These are phyloP conservation scores for Penicillium sp. DNA, from an alignment of 2,329 filamentous ascomycete genomes.

Conservation along the genomic window DNA sequence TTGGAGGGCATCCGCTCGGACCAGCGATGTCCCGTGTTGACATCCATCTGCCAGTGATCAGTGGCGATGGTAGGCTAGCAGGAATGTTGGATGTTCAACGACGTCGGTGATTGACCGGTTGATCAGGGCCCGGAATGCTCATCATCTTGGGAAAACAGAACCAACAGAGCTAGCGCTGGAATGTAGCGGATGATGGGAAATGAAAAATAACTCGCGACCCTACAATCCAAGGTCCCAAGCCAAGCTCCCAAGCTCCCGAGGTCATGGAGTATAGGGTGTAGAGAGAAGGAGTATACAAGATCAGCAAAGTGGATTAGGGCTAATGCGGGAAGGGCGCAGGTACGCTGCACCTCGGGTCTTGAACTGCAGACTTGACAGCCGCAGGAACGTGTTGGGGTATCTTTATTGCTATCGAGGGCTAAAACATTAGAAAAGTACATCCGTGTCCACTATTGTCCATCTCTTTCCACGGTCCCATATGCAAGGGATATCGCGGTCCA, in stretches of 20 bases:
- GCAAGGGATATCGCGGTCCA: slow-evolving; percentile 33
- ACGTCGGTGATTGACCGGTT: slow-evolving; percentile 16
- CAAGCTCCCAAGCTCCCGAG: background rate
- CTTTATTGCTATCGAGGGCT: slow-evolving; percentile 19
- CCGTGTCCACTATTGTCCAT: slow-evolving; percentile 13
- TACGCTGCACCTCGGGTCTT: slow-evolving; percentile 26
- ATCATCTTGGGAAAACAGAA: slow-evolving; percentile 24
- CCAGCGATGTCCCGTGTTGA: slow-evolving; percentile 27
- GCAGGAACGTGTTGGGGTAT: slow-evolving; percentile 38
- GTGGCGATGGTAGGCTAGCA: slow-evolving; percentile 30
- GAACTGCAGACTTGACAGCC: slow-evolving; percentile 27
- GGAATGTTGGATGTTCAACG: slow-evolving; percentile 33
- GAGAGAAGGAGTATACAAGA: slow-evolving; percentile 15
- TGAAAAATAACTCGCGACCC: slow-evolving; percentile 15
- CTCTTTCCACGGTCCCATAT: slow-evolving; percentile 13
- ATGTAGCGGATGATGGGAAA: slow-evolving; percentile 27
- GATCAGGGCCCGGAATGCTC: slow-evolving; percentile 29
- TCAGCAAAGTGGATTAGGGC: slow-evolving; percentile 18
- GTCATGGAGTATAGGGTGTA: slow-evolving; percentile 9
- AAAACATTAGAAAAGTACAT: slow-evolving; percentile 25
- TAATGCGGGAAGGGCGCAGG: slow-evolving; percentile 16
- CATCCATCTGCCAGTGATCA: slow-evolving; percentile 19
- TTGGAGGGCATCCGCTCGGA: slow-evolving; percentile 13
- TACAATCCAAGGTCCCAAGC: slow-evolving; percentile 2
- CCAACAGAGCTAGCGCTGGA: slow-evolving; percentile 25